Conservation (phyloP, 306 rosid species). For the Cicer judaicum region DNA sequence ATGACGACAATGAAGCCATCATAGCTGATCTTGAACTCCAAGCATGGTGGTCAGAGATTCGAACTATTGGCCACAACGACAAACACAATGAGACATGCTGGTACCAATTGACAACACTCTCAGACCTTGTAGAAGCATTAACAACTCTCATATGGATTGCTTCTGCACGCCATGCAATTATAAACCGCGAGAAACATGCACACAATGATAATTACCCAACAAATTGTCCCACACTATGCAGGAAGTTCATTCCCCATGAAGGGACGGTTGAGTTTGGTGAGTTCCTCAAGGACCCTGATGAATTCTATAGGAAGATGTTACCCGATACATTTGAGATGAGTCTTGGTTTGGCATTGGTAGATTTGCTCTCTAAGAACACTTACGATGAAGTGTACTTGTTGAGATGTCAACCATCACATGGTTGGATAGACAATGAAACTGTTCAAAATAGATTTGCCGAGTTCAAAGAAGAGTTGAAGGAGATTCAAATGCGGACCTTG, state of each 20-base stretch:
- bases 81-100: slow-evolving; percentile 57
- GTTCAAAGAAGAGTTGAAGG: slow-evolving; percentile 55
- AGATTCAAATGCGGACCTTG: slow-evolving; percentile 57
- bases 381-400: slow-evolving; percentile 59
- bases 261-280: slow-evolving; percentile 68
- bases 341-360: slow-evolving; percentile 56
- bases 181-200: slow-evolving; percentile 67
- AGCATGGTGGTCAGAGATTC: slow-evolving; percentile 77
- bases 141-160: slow-evolving; percentile 79
- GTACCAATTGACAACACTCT: slow-evolving; percentile 53
- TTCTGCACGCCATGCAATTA: slow-evolving; percentile 68
- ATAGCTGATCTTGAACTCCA: slow-evolving; percentile 65
- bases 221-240: slow-evolving; percentile 64
- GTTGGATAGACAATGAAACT: slow-evolving; percentile 62
- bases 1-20: slow-evolving; percentile 55
- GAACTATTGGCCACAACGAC: slow-evolving; percentile 66
- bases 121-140: slow-evolving; percentile 61
- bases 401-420: slow-evolving; percentile 55
- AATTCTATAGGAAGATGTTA: slow-evolving; percentile 58
- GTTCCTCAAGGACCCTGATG: slow-evolving; percentile 71
- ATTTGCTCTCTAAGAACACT: slow-evolving; percentile 58
- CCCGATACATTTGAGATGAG: slow-evolving; percentile 63
- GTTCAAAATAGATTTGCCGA: slow-evolving; percentile 53
- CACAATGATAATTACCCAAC: slow-evolving; percentile 62
- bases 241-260: slow-evolving; percentile 64